Conservation (phyloP, 2,329 filamentous ascomycete genomes). For the Chaetomiaceae sp. region DNA sequence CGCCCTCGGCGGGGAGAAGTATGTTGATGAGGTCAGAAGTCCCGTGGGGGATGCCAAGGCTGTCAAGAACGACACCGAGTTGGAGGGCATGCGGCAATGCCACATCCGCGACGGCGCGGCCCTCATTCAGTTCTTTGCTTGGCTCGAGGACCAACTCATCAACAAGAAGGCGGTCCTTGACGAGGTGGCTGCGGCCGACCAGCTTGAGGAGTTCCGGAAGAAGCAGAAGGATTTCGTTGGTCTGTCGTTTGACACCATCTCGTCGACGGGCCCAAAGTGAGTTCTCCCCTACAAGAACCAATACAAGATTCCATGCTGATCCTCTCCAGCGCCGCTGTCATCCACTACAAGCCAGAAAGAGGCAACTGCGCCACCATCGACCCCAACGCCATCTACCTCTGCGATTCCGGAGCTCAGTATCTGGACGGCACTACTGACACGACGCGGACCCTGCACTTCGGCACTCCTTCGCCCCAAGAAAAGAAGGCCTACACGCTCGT, state of each 20-base stretch:
- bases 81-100: conserved; percentile 89
- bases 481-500: conserved; percentile 90
- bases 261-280: conserved; percentile 77
- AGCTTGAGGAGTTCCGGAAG: conserved; percentile 71
- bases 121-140: conserved; percentile 88
- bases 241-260: conserved; percentile 93
- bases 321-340: conserved; percentile 74
- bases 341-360: conserved; percentile 88
- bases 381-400: conserved; percentile 81
- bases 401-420: conserved; percentile 96
- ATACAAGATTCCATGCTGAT: conserved; percentile 7
- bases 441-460: conserved; percentile 90
- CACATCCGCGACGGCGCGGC: conserved; percentile 92
- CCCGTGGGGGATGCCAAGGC: conserved; percentile 89
- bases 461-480: conserved; percentile 75
- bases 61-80: conserved; percentile 84
- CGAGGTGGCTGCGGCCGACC: conserved; percentile 88
- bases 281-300: conserved; percentile 28
- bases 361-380: conserved; percentile 81
- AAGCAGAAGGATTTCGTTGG: conserved; percentile 74
- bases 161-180: conserved; percentile 70
- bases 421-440: conserved; percentile 94
- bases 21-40: conserved; percentile 81
- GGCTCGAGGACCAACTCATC: conserved; percentile 85
- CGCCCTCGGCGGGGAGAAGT: conserved; percentile 77